phyloP scores from a whole-genome alignment of 208 protist genomes.

The Borovskyia barvae region DNA sequence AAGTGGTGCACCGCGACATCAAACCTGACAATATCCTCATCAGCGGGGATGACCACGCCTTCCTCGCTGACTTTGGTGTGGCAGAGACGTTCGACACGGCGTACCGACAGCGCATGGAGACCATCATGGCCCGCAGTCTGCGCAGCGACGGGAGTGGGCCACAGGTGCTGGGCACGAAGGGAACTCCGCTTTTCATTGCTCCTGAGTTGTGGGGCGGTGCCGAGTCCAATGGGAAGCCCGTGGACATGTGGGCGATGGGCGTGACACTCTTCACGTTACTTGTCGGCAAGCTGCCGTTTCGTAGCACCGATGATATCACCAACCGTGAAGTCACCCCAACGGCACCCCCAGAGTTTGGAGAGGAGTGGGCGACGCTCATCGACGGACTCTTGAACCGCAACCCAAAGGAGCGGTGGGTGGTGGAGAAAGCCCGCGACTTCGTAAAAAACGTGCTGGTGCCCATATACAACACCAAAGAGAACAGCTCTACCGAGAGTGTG shows the following conservation, averaged over 20 bases:
- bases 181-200: slow-evolving; percentile 78
- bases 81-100: slow-evolving; percentile 61
- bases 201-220: slow-evolving; percentile 54
- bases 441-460: slow-evolving; percentile 13
- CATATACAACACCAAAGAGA: no score
- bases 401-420: slow-evolving; percentile 53
- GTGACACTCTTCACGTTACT: slow-evolving; percentile 91
- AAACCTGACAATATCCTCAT: slow-evolving; percentile 89
- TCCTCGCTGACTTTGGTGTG: slow-evolving; percentile 86
- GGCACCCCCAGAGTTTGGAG: slow-evolving; percentile 30
- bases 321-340: slow-evolving; percentile 28
- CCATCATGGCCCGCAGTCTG: slow-evolving; percentile 70
- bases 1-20: slow-evolving; percentile 88
- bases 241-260: slow-evolving; percentile 89
- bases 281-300: slow-evolving; percentile 92
- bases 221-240: slow-evolving; percentile 57
- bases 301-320: slow-evolving; percentile 55
- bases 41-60: slow-evolving; percentile 41
- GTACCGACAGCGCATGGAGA: slow-evolving; percentile 35
- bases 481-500: no score
- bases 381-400: slow-evolving; percentile 75
- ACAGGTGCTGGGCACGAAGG: slow-evolving; percentile 58
- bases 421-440: slow-evolving; percentile 21
- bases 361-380: slow-evolving; percentile 53
- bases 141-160: slow-evolving; percentile 84